Base-by-base conservation (phyloP, 1,284 basidiomycete species). In the Puccinia coronata region DNA sequence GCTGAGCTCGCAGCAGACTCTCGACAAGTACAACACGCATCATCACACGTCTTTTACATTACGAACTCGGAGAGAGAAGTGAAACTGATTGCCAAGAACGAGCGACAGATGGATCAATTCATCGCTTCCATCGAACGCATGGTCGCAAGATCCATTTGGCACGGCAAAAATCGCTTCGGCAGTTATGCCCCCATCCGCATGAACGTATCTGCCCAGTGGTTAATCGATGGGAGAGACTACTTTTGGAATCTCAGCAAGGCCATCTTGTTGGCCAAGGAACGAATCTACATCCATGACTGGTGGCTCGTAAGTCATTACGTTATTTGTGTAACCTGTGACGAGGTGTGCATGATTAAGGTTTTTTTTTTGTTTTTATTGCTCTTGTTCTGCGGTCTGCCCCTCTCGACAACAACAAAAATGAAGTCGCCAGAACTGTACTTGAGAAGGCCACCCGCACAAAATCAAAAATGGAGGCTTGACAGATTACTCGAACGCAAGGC, bases 61-160 rank as follows among this genome's bases (percentile, higher is more conserved):
- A 89, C 91, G 83, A 98, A 98, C 85, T 91, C 94, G 5, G 96
- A 99, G 87, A 91, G 92, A 88, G 90, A 91, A 79, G 87, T 99
- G 82, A 96, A 96, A 87, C 86, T 98, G 8, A 91, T 91, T 81
- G 95, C 97, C 14, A 92, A 91, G 85, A 97, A 92, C 85, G 94
- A 98, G 92, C 90, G 96, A 39, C 94, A 97, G 89, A 98, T 98
- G 95, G 89, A 95, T 82, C 96, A 99, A 86, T 99, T 96, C 91
- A 95, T 99, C 82, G 93, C 94, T 6, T 93, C 93, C 0, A 89
- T 99, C 83, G 93, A 98, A 85, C 91, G 92, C 82, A 92, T 92
- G 76, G 92, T 93, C 0, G 89, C 90, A 39, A 89, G 90, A 59
- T 94, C 92, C 53, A 91, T 92, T 82, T 99, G 93, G 88, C 91